A percentile compares a stretch with the other conserved stretches of the same genome.
Conservation (phyloP, 176 grass and related monocot species). For the Eleusine indica region DNA sequence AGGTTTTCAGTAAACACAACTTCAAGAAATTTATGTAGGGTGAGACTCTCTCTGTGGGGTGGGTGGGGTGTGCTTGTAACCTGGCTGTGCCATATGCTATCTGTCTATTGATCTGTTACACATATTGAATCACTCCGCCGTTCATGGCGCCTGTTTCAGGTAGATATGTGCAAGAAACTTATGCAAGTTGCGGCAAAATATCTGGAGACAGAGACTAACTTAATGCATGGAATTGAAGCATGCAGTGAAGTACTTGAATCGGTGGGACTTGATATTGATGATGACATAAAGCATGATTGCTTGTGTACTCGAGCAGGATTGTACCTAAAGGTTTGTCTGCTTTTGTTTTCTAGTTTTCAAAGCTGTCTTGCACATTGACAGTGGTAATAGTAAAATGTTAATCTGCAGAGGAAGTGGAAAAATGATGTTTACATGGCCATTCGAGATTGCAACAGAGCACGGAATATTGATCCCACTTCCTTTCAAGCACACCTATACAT, state of each 20-base stretch:
- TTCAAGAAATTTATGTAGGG: conserved; percentile 60
- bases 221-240: conserved; percentile 78
- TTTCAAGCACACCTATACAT: conserved; percentile 75
- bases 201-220: conserved; percentile 54
- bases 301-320: conserved; percentile 84
- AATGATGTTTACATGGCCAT: conserved; percentile 97
- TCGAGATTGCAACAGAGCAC: conserved; percentile 75
- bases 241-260: conserved; percentile 83
- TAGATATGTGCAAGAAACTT: conserved; percentile 79
- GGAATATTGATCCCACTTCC: conserved; percentile 65
- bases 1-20: conserved; percentile 38
- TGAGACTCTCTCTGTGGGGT: conserved; percentile 28
- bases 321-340: conserved; percentile 78
- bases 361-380: conserved; percentile 24
- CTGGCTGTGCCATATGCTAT: background rate
- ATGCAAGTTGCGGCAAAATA: conserved; percentile 59
- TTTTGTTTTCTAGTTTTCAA: conserved; percentile 35
- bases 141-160: conserved; percentile 61
- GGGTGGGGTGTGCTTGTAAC: background rate
- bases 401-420: conserved; percentile 91
- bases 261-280: conserved; percentile 54
- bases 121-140: conserved; percentile 47
- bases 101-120: conserved; percentile 24
- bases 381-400: conserved; percentile 37
- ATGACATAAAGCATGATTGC: conserved; percentile 58